Base-by-base conservation (phyloP, 495 filamentous ascomycete species). In the Aspergillus homomorphus region DNA sequence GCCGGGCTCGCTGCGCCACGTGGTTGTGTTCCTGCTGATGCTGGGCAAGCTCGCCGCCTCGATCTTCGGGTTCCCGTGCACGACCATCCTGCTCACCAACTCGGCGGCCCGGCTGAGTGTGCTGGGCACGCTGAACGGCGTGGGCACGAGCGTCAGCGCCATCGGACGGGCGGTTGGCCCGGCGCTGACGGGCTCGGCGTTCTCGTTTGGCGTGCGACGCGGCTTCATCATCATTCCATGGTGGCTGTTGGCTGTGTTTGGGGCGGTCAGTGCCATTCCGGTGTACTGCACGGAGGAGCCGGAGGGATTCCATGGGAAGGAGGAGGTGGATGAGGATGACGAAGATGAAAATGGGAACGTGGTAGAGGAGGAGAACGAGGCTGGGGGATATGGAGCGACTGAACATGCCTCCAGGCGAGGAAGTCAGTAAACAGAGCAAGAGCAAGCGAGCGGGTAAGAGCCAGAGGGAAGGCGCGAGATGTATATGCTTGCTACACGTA, bases 61-160 rank as follows among this genome's bases (percentile, higher is more conserved):
- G 38, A 91, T 92, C 54, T 89, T 96, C 69, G 85, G 86, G 5
- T 96, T 96, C 67, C 93, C 93, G 1, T 91, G 88, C 68, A 86
- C 80, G 16, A 94, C 88, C n/a, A 95, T 96, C 64, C 72, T 96
- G 19, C 77, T 98, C 18, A 96, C 92, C 46, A 98, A 96, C 73
- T 90, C 87, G 18, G 91, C 91, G 1, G 71, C 77, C 0, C 88
- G 83, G 46, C 74, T 96, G 30, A 76, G 82, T 28, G 81, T 95
- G 48, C 81, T 96, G 7, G 93, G 92, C 0, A 96, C 92, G 1
- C 73, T 98, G 51, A 98, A 98, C 67, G 93, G 93, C 0, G 84
- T 96, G 53, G 89, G 88, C 0, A 92, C 90, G 0, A 87, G 86
- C 50, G 80, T 92, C 28, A 87, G 85, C 60, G 90, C 89, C 0